Conservation (phyloP, 805 yeast genomes). For the Blastobotrys robertii region DNA sequence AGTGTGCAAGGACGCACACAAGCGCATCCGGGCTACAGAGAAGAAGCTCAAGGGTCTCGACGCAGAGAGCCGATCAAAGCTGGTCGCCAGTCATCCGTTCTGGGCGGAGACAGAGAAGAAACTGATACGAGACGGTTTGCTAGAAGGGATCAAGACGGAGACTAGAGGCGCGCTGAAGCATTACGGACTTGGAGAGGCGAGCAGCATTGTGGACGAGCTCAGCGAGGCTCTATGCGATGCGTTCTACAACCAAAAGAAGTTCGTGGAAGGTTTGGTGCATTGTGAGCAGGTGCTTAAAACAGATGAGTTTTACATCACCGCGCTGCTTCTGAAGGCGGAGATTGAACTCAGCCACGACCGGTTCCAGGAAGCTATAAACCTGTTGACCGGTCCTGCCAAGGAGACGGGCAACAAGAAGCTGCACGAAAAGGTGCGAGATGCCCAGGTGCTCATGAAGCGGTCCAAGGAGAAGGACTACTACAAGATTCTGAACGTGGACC, state of each 20-base stretch:
- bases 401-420: constrained; percentile 11
- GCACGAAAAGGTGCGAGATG: constrained; percentile 13
- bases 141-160: constrained; percentile 9
- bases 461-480: constrained; percentile 61
- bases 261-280: constrained; percentile 20
- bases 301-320: constrained; percentile 31
- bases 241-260: constrained; percentile 24
- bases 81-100: constrained; percentile 18
- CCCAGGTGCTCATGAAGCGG: constrained; percentile 14
- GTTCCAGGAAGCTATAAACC: constrained; percentile 13
- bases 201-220: constrained; percentile 24
- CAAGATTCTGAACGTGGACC: constrained; percentile 58
- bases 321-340: constrained; percentile 15
- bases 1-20: constrained; percentile 40
- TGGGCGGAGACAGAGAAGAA: constrained; percentile 11
- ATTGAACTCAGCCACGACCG: constrained; percentile 13
- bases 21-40: constrained; percentile 20
- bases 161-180: constrained; percentile 1
- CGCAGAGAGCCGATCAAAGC: constrained; percentile 10
- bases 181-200: background rate
- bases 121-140: constrained; percentile 8
- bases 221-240: constrained; percentile 35
- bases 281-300: constrained; percentile 22
- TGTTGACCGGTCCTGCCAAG: constrained; percentile 14
- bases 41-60: constrained; percentile 18